Evolutionary conservation across 306 rosid species (phyloP).

Genomic region (Morella rubra): DNA sequence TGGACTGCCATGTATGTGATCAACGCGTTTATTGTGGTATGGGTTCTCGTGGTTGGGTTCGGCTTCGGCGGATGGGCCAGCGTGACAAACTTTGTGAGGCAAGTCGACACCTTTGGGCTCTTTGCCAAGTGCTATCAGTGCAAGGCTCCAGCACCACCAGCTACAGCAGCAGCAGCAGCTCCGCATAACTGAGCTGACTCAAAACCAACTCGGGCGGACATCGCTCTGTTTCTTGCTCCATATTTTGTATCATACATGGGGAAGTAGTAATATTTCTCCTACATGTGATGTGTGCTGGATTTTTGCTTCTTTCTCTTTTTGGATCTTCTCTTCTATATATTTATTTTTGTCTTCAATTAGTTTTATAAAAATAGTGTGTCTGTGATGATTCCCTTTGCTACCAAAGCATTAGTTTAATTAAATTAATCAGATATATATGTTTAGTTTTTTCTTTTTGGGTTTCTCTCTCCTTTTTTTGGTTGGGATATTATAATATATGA

Average conservation of each 20-base stretch:
- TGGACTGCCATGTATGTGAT: conserved; percentile 82
- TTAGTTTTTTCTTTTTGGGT: conserved; percentile 13
- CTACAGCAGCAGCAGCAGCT: conserved; percentile 32
- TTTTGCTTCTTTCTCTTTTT: conserved; percentile 21
- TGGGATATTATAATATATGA: conserved; percentile 27
- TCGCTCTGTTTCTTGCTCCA: conserved; percentile 13
- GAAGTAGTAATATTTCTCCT: conserved; percentile 52
- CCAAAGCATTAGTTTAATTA: conserved; percentile 40
- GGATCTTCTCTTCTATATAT: conserved; percentile 13
- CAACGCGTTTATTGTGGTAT: conserved; percentile 67
- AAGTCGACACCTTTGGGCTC: conserved; percentile 84
- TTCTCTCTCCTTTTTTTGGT: background rate
- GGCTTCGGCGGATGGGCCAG: conserved; percentile 99
- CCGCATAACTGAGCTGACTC: conserved; percentile 44
- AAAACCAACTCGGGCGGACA: conserved; percentile 8
- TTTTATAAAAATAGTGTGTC: conserved; percentile 49
- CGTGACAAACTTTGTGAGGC: conserved; percentile 72
- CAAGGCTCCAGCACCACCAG: conserved; percentile 47
- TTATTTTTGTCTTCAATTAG: conserved; percentile 24
- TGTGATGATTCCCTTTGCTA: conserved; percentile 57
- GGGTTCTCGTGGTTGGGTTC: conserved; percentile 85
- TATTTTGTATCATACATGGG: conserved; percentile 71
- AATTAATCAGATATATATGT: conserved; percentile 33
- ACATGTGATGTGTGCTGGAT: conserved; percentile 52
- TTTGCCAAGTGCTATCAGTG: conserved; percentile 98